A percentile compares a stretch with the other conserved stretches of the same genome.
phyloP scores from a whole-genome alignment of 805 yeast genomes.

The Candida maris region DNA sequence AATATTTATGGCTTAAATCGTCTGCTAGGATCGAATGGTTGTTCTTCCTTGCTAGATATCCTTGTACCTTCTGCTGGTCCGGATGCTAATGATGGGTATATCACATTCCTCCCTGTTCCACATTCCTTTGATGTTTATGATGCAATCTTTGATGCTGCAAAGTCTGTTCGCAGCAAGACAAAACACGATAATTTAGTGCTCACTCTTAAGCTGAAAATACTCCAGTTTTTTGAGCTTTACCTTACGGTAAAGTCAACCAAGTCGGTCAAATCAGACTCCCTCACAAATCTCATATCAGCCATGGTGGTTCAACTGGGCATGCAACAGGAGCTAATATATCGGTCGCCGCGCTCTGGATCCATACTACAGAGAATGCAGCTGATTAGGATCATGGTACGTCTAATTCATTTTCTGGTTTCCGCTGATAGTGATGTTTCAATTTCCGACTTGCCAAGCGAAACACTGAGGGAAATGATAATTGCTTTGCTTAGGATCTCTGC shows the following conservation, averaged over 20 bases:
- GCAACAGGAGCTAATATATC: constrained; percentile 45
- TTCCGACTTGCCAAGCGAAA: constrained; percentile 23
- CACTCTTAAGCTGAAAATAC: constrained; percentile 41
- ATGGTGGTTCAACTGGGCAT: constrained; percentile 42
- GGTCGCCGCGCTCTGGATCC: constrained; percentile 41
- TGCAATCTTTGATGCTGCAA: constrained; percentile 8
- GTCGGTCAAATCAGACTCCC: constrained; percentile 20
- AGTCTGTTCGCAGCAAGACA: constrained; percentile 21
- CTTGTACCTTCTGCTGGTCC: constrained; percentile 34
- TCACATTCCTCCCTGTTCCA: constrained; percentile 20
- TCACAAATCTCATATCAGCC: constrained; percentile 36
- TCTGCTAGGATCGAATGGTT: constrained; percentile 47
- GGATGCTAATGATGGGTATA: not conserved
- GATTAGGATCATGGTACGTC: constrained; percentile 38
- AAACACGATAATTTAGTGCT: constrained; percentile 44
- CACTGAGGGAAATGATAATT: constrained; percentile 30
- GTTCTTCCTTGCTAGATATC: constrained; percentile 39
- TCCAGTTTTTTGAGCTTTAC: constrained; percentile 46
- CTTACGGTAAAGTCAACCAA: constrained; percentile 28
- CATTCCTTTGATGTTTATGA: constrained; percentile 27
- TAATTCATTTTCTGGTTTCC: constrained; percentile 33
- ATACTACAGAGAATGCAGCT: constrained; percentile 37
- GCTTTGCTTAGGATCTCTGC: constrained; percentile 30
- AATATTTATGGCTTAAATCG: constrained; percentile 53
- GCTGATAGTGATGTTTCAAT: constrained; percentile 30